Base-by-base conservation (phyloP, 441 rosid species). In the Flueggea neowawraea region DNA sequence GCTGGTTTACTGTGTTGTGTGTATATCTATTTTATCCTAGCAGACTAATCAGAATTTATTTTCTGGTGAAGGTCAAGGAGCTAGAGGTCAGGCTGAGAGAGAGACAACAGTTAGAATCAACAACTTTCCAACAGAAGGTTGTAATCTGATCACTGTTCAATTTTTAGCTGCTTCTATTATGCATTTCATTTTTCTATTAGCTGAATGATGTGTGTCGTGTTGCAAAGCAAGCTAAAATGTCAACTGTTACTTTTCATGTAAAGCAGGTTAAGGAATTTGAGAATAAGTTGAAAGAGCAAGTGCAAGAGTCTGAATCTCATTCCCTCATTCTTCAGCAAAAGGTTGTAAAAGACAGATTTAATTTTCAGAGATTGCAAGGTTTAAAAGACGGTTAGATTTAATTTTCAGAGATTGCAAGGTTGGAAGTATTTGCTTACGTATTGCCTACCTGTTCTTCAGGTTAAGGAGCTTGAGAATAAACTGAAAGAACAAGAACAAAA, bases 211-310 rank as follows among this genome's bases (percentile, higher is more conserved):
- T 22, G 28, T 22, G 28, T 22, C 1, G 28, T 2, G 28, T 22
- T 22, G 28, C 1, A 22, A 22, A 22, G 28, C 28, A 22, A 22
- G 2, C 28, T 22, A 22, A 22, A 22, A 22, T 22, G 28, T 22
- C 28, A 22, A 22, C 28, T 22, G 28, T 2, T 22, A 22, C 28
- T 22, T 22, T 22, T 22, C 28, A 22, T 33, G 16, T 14, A 65
- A 54, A 11, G 63, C 83, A 89, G 95, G 81, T 85, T 57, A 86
- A 76, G 70, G 89, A 84, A 64, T 85, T 88, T 31, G 98, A 89
- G 73, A 83, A 70, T 65, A 85, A 78, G 73, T 73, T 84, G 76
- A 83, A 80, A 78, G 82, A 79, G 76, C 84, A 81, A 76, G 68
- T 57, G 39, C 71, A 77, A 62, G 90, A 87, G 57, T 82, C 90